These are phyloP conservation scores for Nakazawaea ambrosiae DNA, from an alignment of 805 yeast species.

Conservation along the genomic window DNA sequence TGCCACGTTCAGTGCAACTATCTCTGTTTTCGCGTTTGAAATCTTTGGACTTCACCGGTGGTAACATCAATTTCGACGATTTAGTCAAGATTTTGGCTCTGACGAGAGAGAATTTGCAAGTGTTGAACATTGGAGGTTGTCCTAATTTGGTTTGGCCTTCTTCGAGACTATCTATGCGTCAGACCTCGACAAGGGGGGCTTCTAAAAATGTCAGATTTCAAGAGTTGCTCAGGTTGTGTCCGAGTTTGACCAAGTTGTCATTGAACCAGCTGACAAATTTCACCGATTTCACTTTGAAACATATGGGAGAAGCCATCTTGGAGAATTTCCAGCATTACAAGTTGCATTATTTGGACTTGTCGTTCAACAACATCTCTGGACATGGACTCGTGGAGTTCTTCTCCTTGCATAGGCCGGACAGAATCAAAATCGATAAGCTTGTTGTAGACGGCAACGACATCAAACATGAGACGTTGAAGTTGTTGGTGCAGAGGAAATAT, in stretches of 20 bases:
- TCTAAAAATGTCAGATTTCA: slow-evolving; percentile 2
- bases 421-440: slow-evolving; percentile 1
- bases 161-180: neutral
- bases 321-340: slow-evolving; percentile 1
- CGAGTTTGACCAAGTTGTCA: slow-evolving; percentile 1
- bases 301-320: slow-evolving; percentile 1
- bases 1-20: neutral
- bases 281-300: slow-evolving; percentile 6
- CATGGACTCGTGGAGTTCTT: slow-evolving; percentile 10
- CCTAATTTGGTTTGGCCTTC: slow-evolving; percentile 6
- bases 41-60: slow-evolving; percentile 6
- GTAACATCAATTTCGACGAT: neutral
- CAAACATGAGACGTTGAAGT: slow-evolving; percentile 5
- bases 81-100: slow-evolving; percentile 1
- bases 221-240: slow-evolving; percentile 2
- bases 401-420: neutral
- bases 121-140: slow-evolving; percentile 7
- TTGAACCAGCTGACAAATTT: slow-evolving; percentile 5
- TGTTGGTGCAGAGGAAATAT: neutral
- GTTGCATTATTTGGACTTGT: slow-evolving; percentile 2
- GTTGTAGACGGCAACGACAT: slow-evolving; percentile 9
- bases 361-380: slow-evolving; percentile 9
- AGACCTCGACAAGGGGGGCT: neutral
- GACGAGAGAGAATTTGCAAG: slow-evolving; percentile 1
- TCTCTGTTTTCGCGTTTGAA: neutral